phyloP scores from a whole-genome alignment of 2,329 filamentous ascomycete species.

The Colletotrichum tropicicola region DNA sequence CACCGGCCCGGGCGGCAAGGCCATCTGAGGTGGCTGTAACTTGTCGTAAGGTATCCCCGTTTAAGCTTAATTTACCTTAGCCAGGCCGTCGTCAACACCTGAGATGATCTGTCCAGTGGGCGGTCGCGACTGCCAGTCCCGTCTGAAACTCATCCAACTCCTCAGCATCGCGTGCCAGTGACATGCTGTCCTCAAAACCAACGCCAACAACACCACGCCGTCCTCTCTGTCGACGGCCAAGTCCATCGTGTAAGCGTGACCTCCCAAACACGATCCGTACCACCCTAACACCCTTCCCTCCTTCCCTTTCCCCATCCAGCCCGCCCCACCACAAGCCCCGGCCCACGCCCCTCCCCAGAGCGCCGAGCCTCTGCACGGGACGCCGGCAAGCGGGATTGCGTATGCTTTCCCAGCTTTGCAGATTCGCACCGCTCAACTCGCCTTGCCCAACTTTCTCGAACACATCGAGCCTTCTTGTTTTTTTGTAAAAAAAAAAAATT shows the following conservation, averaged over 20 bases:
- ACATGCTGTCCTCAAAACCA: too few relatives aligned
- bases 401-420: slow-evolving; percentile 29
- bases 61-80: slow-evolving; percentile 27
- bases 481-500: too few relatives aligned
- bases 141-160: background rate
- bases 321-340: slow-evolving; percentile 17
- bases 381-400: slow-evolving; percentile 32
- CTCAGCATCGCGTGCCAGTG: background rate
- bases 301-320: background rate
- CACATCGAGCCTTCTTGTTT: background rate
- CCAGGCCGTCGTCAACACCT: background rate
- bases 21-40: background rate
- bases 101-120: slow-evolving; percentile 19
- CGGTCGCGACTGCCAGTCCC: background rate
- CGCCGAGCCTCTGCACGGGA: slow-evolving; percentile 31
- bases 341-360: slow-evolving; percentile 26
- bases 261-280: background rate
- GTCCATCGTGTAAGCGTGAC: background rate
- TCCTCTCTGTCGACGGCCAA: too few relatives aligned
- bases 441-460: slow-evolving; percentile 20
- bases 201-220: too few relatives aligned
- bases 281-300: slow-evolving; percentile 10
- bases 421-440: slow-evolving; percentile 27
- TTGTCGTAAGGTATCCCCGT: slow-evolving; percentile 1
- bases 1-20: background rate